Conservation (phyloP, 306 rosid genomes). For the Glycine soja region DNA sequence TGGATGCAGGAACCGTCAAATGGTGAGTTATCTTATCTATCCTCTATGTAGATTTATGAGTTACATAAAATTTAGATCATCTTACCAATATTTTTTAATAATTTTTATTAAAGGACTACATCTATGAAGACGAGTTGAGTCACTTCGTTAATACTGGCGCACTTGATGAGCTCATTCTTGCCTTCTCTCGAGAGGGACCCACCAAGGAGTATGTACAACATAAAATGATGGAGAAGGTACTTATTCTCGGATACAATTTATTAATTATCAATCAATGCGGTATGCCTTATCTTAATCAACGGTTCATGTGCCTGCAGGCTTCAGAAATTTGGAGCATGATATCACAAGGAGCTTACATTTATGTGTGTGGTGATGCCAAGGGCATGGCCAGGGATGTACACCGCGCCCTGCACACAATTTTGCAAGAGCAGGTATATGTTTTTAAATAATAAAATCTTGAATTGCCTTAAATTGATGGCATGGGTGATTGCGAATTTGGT, state of each 20-base stretch:
- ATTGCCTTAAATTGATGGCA: constrained; percentile 8
- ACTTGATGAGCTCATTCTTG: constrained; percentile 85
- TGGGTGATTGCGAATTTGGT: constrained; percentile 30
- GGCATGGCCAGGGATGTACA: constrained; percentile 99
- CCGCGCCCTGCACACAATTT: constrained; percentile 87
- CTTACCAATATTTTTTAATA: neutral
- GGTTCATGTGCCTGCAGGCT: constrained; percentile 66
- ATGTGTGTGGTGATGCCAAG: constrained; percentile 99
- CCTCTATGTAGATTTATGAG: constrained; percentile 25
- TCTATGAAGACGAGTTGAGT: constrained; percentile 88
- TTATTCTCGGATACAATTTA: neutral
- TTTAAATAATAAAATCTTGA: neutral
- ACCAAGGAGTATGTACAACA: constrained; percentile 95
- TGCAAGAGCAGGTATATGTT: constrained; percentile 75
- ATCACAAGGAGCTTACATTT: constrained; percentile 85
- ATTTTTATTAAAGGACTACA: constrained; percentile 70
- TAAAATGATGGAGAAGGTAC: constrained; percentile 89
- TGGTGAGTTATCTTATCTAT: constrained; percentile 58
- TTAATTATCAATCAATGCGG: constrained; percentile 17
- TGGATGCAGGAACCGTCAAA: constrained; percentile 88
- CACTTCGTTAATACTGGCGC: constrained; percentile 73
- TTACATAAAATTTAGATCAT: neutral
- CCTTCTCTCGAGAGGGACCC: constrained; percentile 96
- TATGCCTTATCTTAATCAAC: constrained; percentile 36
- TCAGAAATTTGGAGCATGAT: constrained; percentile 84